Conservation (phyloP, 805 yeast genomes). For the Nakazawaea ambrosiae region DNA sequence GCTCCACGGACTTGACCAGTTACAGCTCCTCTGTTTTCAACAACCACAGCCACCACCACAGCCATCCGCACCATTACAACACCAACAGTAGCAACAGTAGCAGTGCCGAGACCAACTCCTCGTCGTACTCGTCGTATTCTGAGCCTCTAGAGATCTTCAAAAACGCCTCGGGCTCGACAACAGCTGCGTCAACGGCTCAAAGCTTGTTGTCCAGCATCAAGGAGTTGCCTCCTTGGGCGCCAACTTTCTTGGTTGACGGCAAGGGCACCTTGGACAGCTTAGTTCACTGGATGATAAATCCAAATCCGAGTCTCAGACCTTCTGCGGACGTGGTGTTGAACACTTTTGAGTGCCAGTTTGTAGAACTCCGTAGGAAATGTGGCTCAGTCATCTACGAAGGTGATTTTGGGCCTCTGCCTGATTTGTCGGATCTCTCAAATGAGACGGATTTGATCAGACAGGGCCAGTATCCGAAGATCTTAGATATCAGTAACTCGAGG, state of each 20-base stretch:
- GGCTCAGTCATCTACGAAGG: constrained; percentile 96
- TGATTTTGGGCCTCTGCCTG: constrained; percentile 81
- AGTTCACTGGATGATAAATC: constrained; percentile 86
- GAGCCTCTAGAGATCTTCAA: constrained; percentile 6
- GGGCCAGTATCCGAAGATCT: constrained; percentile 3
- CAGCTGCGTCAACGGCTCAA: constrained; percentile 11
- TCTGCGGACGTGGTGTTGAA: constrained; percentile 65
- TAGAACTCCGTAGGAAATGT: constrained; percentile 75
- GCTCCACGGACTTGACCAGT: constrained; percentile 56
- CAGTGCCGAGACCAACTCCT: constrained; percentile 7
- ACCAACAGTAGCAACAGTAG: constrained; percentile 1
- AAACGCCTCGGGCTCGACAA: not conserved
- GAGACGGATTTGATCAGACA: constrained; percentile 11
- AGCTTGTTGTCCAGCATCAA: constrained; percentile 14
- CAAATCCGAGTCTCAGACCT: constrained; percentile 77
- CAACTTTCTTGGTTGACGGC: constrained; percentile 71
- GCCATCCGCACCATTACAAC: too few relatives aligned
- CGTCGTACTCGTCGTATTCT: constrained; percentile 12
- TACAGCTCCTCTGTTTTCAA: constrained; percentile 11
- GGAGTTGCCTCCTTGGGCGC: constrained; percentile 78
- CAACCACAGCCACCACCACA: constrained; percentile 14
- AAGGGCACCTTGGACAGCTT: constrained; percentile 66
- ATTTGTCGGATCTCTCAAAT: constrained; percentile 17
- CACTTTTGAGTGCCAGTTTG: constrained; percentile 66
- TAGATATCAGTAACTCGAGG: constrained; percentile 3